Evolutionary conservation across 2,329 filamentous ascomycete species (phyloP).

Genomic region (Phyllosticta citriasiana): DNA sequence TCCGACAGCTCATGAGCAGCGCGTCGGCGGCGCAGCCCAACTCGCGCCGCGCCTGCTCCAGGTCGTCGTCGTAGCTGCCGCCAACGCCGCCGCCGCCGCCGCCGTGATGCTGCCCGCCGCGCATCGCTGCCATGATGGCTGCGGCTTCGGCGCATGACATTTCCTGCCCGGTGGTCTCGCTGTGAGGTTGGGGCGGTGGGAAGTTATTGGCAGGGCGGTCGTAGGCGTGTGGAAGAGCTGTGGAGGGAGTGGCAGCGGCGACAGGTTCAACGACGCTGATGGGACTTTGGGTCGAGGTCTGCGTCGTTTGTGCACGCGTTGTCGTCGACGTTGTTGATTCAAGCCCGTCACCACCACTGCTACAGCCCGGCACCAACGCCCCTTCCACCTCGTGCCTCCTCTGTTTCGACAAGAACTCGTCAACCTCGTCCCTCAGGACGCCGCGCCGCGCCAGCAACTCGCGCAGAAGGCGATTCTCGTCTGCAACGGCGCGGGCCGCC

Average conservation of each 20-base stretch:
- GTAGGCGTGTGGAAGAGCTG: neutral
- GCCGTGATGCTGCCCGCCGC: neutral
- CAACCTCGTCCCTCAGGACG: neutral
- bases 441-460: slow-evolving; percentile 25
- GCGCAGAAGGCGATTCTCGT: slow-evolving; percentile 40
- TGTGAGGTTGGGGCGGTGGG: neutral
- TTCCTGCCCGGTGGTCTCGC: neutral
- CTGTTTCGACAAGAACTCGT: neutral
- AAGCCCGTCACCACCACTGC: too few relatives aligned
- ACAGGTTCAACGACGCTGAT: too few relatives aligned
- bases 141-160: neutral
- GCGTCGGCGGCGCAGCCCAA: neutral
- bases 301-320: too few relatives aligned
- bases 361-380: too few relatives aligned
- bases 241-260: neutral
- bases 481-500: slow-evolving; percentile 40
- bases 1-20: neutral
- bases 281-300: too few relatives aligned
- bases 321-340: too few relatives aligned
- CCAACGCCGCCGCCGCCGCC: neutral
- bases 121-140: neutral
- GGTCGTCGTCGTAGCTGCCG: too few relatives aligned
- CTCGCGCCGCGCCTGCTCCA: neutral
- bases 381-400: neutral
- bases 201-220: neutral